phyloP scores from a whole-genome alignment of 1,139 yeast genomes.

The Torulaspora globosa region DNA sequence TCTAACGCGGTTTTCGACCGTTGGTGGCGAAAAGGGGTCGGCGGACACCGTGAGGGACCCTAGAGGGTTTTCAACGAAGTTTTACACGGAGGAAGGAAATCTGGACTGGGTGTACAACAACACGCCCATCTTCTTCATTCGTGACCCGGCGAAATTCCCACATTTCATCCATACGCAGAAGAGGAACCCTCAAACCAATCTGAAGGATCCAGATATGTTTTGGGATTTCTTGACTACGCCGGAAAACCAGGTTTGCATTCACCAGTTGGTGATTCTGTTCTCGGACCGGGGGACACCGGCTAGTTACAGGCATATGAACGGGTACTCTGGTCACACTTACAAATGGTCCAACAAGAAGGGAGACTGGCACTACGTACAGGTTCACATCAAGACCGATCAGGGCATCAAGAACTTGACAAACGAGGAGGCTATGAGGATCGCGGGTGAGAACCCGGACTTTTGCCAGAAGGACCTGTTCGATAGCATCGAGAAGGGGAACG shows the following conservation, averaged over 20 bases:
- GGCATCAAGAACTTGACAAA: slow-evolving; percentile 53
- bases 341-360: slow-evolving; percentile 65
- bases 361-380: slow-evolving; percentile 63
- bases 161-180: slow-evolving; percentile 61
- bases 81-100: slow-evolving; percentile 57
- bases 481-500: slow-evolving; percentile 55
- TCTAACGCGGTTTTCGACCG: slow-evolving; percentile 54
- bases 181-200: slow-evolving; percentile 75
- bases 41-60: slow-evolving; percentile 59
- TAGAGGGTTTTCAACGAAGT: slow-evolving; percentile 54
- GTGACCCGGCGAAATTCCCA: slow-evolving; percentile 59
- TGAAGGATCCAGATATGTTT: slow-evolving; percentile 71
- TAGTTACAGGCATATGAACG: slow-evolving; percentile 61
- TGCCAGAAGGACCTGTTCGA: slow-evolving; percentile 63
- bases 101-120: slow-evolving; percentile 61
- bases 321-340: slow-evolving; percentile 70
- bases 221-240: slow-evolving; percentile 61
- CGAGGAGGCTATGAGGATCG: slow-evolving; percentile 55
- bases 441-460: slow-evolving; percentile 62
- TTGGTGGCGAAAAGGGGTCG: slow-evolving; percentile 56
- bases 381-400: slow-evolving; percentile 57
- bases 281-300: slow-evolving; percentile 70
- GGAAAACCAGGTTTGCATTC: slow-evolving; percentile 59
- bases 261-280: slow-evolving; percentile 59
- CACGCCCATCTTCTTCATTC: slow-evolving; percentile 55